Evolutionary conservation across 2,329 filamentous ascomycete genomes (phyloP).

Genomic region (Xylaria sp.): DNA sequence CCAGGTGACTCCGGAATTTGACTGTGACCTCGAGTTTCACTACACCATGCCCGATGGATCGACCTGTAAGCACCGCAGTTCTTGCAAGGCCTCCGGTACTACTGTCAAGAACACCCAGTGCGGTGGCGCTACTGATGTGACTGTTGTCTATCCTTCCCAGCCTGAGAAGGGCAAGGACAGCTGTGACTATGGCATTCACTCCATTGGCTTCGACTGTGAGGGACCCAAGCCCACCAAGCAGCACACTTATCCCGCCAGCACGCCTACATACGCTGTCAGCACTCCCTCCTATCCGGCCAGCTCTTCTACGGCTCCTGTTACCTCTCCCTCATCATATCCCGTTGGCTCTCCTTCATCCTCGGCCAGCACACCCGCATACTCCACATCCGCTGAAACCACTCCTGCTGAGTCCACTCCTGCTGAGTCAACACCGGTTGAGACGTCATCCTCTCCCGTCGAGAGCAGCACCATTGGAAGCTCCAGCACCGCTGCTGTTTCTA

Average conservation of each 20-base stretch:
- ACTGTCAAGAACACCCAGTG: conserved; percentile 87
- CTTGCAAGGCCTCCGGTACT: conserved; percentile 74
- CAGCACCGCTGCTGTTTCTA: conserved; percentile 23
- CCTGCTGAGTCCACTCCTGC: conserved; percentile 21
- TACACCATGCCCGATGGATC: conserved; percentile 87
- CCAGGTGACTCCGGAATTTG: conserved; percentile 77
- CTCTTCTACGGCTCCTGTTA: conserved; percentile 41
- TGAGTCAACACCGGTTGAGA: conserved; percentile 28
- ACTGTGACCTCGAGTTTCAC: conserved; percentile 84
- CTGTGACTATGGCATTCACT: conserved; percentile 79
- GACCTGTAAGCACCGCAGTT: conserved; percentile 79
- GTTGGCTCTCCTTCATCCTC: conserved; percentile 41
- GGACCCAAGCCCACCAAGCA: conserved; percentile 50
- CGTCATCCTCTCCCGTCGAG: conserved; percentile 18
- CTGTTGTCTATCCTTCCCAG: conserved; percentile 73
- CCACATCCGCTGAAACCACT: conserved; percentile 18
- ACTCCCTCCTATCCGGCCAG: conserved; percentile 41
- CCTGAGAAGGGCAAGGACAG: conserved; percentile 63
- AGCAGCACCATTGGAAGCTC: conserved; percentile 28
- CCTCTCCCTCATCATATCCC: conserved; percentile 32
- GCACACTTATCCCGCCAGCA: conserved; percentile 40
- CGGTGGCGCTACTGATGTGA: conserved; percentile 86
- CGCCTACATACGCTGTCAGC: conserved; percentile 36
- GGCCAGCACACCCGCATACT: conserved; percentile 38
- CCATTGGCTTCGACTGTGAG: conserved; percentile 79